A percentile compares a stretch with the other conserved stretches of the same genome.
Evolutionary conservation across 345 rosid genomes (phyloP).

Genomic region (Boechera stricta): DNA sequence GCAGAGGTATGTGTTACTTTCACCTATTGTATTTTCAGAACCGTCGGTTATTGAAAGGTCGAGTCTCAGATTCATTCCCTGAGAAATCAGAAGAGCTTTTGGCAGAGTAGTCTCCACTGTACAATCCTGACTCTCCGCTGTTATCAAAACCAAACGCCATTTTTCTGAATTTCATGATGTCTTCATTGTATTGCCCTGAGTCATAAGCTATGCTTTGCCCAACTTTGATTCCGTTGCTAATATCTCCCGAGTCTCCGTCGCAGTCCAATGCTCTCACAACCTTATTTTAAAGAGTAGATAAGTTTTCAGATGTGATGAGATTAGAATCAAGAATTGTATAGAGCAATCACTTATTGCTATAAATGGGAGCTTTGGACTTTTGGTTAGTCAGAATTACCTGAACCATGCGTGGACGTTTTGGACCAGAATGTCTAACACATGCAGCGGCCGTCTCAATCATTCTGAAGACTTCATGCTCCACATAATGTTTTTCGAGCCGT

Average conservation of each 20-base stretch:
- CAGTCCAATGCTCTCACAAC: slow-evolving; percentile 83
- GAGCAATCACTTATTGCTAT: neutral
- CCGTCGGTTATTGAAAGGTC: slow-evolving; percentile 39
- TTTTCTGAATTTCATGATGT: slow-evolving; percentile 70
- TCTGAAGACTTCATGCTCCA: slow-evolving; percentile 71
- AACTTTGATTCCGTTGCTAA: slow-evolving; percentile 76
- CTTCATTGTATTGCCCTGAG: slow-evolving; percentile 83
- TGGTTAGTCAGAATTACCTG: slow-evolving; percentile 58
- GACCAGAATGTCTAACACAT: slow-evolving; percentile 89
- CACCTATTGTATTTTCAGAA: slow-evolving; percentile 40
- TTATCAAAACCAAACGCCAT: slow-evolving; percentile 61
- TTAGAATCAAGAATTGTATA: slow-evolving; percentile 8
- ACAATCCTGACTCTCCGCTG: slow-evolving; percentile 54
- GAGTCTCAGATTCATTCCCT: slow-evolving; percentile 46
- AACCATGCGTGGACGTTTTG: slow-evolving; percentile 92
- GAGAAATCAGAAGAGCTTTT: slow-evolving; percentile 51
- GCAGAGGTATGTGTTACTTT: slow-evolving; percentile 27
- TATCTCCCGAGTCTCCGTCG: slow-evolving; percentile 66
- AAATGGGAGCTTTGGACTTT: neutral
- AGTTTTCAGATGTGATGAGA: slow-evolving; percentile 14
- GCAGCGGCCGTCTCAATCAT: slow-evolving; percentile 97
- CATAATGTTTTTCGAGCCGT: slow-evolving; percentile 72
- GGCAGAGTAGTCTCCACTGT: slow-evolving; percentile 58
- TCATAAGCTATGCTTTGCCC: slow-evolving; percentile 86
- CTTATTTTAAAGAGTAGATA: slow-evolving; percentile 42